Conservation (phyloP, 169 alveolate species). For the Plasmodium ovale region DNA sequence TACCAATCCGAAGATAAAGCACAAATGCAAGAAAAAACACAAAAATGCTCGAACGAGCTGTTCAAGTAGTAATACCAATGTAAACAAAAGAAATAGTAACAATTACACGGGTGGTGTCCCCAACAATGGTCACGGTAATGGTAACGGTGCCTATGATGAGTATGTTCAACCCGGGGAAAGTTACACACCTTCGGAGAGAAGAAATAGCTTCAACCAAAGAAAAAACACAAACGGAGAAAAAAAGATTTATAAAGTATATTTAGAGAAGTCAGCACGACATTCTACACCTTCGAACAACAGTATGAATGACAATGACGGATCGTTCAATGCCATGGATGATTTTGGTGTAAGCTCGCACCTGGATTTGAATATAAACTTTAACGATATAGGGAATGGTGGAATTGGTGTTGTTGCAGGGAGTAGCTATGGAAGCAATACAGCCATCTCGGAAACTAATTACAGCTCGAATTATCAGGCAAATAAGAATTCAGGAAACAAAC, state of each 20-base stretch:
- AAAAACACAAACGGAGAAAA: background rate
- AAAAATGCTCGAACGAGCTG: background rate
- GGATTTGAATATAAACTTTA: background rate
- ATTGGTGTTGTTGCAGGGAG: background rate
- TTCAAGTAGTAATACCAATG: background rate
- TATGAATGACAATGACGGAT: background rate
- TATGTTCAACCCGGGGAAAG: too few species aligned
- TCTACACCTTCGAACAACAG: background rate
- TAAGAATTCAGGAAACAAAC: conserved; percentile 1
- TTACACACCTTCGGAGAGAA: background rate
- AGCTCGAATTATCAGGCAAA: background rate
- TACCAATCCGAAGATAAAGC: background rate
- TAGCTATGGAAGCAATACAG: background rate
- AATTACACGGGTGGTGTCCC: background rate
- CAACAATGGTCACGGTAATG: background rate
- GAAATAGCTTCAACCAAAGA: background rate
- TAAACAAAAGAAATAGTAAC: conserved; percentile 4
- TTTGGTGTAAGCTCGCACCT: background rate
- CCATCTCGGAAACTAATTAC: background rate
- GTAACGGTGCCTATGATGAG: background rate
- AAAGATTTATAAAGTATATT: background rate
- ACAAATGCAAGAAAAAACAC: conserved; percentile 7
- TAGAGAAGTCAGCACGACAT: background rate
- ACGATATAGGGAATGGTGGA: background rate
- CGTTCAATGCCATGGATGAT: background rate